phyloP scores from a whole-genome alignment of 2,329 filamentous ascomycete genomes.

The Ophidiomyces ophidiicola region DNA sequence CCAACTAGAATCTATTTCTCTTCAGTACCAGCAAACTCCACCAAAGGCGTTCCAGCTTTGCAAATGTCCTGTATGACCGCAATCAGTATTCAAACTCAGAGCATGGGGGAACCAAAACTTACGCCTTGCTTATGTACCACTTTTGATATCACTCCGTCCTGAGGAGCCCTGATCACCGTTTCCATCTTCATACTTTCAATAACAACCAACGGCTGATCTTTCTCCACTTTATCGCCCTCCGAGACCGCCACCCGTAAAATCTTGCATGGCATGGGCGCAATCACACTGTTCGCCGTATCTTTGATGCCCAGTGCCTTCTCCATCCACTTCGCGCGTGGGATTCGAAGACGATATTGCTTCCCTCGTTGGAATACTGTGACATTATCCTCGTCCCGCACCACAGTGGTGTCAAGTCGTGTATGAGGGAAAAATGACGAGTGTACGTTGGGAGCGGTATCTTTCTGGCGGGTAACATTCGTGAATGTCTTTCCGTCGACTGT shows the following conservation, averaged over 20 bases:
- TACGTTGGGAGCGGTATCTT: conserved; percentile 35
- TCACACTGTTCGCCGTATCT: conserved; percentile 67
- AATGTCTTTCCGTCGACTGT: conserved; percentile 35
- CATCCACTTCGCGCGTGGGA: conserved; percentile 60
- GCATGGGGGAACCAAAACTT: conserved; percentile 27
- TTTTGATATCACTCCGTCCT: conserved; percentile 58
- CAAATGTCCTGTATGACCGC: conserved; percentile 53
- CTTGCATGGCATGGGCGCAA: conserved; percentile 96
- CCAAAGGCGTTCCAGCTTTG: conserved; percentile 62
- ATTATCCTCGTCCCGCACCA: conserved; percentile 44
- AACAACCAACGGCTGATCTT: conserved; percentile 78
- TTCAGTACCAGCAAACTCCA: conserved; percentile 50
- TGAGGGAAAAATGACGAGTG: conserved; percentile 69
- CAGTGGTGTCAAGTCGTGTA: conserved; percentile 65
- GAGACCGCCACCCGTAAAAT: conserved; percentile 77
- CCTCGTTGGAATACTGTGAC: conserved; percentile 67
- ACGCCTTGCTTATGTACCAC: conserved; percentile 64
- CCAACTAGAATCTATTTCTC: conserved; percentile 1
- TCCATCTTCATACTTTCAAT: conserved; percentile 91
- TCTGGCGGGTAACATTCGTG: conserved; percentile 26
- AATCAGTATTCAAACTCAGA: conserved; percentile 7
- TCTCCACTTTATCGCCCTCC: conserved; percentile 69
- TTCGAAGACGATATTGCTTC: conserved; percentile 43
- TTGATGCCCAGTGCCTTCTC: conserved; percentile 77
- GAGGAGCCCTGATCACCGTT: conserved; percentile 66